Conservation (phyloP, 1,284 basidiomycete genomes). For the Microbotryomycetes sp. region DNA sequence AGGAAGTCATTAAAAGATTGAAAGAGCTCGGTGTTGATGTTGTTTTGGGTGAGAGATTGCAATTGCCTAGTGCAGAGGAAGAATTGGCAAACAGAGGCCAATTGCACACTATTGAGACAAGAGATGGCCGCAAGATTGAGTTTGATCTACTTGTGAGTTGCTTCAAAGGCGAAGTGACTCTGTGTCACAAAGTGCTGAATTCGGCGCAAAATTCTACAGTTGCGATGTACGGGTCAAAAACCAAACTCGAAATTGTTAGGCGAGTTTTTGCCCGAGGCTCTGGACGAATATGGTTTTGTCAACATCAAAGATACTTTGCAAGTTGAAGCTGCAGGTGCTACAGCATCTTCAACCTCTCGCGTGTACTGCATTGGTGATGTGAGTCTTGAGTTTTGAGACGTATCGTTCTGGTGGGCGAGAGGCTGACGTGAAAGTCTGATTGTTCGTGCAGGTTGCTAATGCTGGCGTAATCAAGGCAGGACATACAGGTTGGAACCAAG, state of each 20-base stretch:
- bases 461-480: constrained; percentile 64
- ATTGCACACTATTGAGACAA: constrained; percentile 3
- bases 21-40: constrained; percentile 44
- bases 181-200: not conserved
- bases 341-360: constrained; percentile 35
- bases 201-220: constrained; percentile 44
- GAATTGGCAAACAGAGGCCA: constrained; percentile 20
- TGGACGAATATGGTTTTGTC: constrained; percentile 51
- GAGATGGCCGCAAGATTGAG: constrained; percentile 54
- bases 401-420: no score
- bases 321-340: constrained; percentile 19
- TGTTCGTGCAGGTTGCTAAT: constrained; percentile 49
- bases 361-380: constrained; percentile 61
- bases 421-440: no score
- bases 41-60: constrained; percentile 44
- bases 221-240: constrained; percentile 67
- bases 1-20: constrained; percentile 38
- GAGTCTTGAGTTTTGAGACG: no score
- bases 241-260: constrained; percentile 60
- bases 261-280: constrained; percentile 49
- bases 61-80: constrained; percentile 40
- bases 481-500: constrained; percentile 50
- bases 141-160: constrained; percentile 57
- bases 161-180: no score
- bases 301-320: constrained; percentile 33